Conservation (phyloP, 2,329 filamentous ascomycete genomes). For the Blumeriella jaapii region DNA sequence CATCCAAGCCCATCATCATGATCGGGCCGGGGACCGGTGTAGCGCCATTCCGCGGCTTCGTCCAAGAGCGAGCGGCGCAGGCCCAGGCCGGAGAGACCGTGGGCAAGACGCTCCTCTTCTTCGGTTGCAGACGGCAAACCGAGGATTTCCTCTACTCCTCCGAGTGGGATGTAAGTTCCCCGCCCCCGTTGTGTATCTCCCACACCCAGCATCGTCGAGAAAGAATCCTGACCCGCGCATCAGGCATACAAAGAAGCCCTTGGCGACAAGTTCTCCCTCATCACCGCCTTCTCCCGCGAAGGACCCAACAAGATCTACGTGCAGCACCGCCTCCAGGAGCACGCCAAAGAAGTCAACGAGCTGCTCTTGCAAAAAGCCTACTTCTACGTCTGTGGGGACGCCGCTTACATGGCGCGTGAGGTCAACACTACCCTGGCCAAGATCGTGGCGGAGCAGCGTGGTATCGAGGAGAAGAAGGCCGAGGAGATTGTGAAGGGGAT, state of each 20-base stretch:
- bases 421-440: constrained; percentile 79
- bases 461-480: constrained; percentile 72
- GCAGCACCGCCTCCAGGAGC: constrained; percentile 81
- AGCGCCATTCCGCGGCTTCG: constrained; percentile 88
- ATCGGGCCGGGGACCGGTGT: constrained; percentile 94
- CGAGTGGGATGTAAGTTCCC: constrained; percentile 88
- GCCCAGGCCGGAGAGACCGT: constrained; percentile 71
- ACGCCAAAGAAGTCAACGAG: constrained; percentile 73
- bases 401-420: constrained; percentile 91
- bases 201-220: background rate
- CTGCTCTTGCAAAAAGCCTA: constrained; percentile 79
- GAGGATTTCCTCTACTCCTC: constrained; percentile 89
- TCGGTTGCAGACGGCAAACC: constrained; percentile 75
- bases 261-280: constrained; percentile 78
- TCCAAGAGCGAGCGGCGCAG: constrained; percentile 83
- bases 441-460: constrained; percentile 76
- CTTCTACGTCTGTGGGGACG: constrained; percentile 97
- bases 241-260: constrained; percentile 75
- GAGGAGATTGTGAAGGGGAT: constrained; percentile 97
- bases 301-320: constrained; percentile 86
- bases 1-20: constrained; percentile 88
- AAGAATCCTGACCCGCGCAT: constrained; percentile 1
- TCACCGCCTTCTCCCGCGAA: constrained; percentile 94
- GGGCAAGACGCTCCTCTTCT: constrained; percentile 84
- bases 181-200: background rate